Evolutionary conservation across 2,329 filamentous ascomycete species (phyloP).

Genomic region (Hirsutella rhossiliensis): DNA sequence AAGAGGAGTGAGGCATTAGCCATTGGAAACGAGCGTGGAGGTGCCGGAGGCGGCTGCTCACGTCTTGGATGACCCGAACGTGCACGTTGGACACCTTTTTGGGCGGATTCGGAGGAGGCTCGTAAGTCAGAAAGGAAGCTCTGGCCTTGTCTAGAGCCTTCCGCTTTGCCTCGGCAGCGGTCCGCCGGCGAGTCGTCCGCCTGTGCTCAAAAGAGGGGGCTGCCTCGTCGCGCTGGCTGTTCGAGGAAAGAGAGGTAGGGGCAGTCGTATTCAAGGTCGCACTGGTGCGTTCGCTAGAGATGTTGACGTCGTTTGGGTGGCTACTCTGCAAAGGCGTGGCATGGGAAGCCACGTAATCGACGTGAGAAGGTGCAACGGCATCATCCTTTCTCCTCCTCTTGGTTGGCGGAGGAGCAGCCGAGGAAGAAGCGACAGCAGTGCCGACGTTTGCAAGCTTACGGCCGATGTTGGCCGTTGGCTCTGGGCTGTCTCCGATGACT

Average conservation of each 20-base stretch:
- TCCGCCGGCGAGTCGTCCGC: conserved; percentile 61
- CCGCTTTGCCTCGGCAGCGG: conserved; percentile 70
- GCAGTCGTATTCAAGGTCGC: conserved; percentile 77
- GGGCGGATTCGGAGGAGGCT: conserved; percentile 75
- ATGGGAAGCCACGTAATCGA: conserved; percentile 26
- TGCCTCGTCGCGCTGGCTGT: conserved; percentile 50
- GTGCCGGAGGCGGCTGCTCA: conserved; percentile 27
- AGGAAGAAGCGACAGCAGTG: conserved; percentile 8
- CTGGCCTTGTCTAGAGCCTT: conserved; percentile 59
- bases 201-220: conserved; percentile 81
- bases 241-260: conserved; percentile 63
- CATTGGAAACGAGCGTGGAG: not conserved
- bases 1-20: not conserved
- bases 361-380: conserved; percentile 20
- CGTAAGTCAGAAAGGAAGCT: conserved; percentile 66
- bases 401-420: conserved; percentile 36
- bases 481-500: conserved; percentile 66
- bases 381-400: conserved; percentile 62
- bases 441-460: conserved; percentile 22
- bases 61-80: conserved; percentile 50
- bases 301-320: conserved; percentile 55
- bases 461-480: conserved; percentile 33
- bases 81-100: conserved; percentile 78
- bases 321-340: conserved; percentile 61
- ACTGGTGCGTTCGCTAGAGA: conserved; percentile 73